Percentiles rank a stretch among this genome's conserved stretches.
phyloP scores from a whole-genome alignment of 257 asterid genomes.

The Cruciata laevipes region DNA sequence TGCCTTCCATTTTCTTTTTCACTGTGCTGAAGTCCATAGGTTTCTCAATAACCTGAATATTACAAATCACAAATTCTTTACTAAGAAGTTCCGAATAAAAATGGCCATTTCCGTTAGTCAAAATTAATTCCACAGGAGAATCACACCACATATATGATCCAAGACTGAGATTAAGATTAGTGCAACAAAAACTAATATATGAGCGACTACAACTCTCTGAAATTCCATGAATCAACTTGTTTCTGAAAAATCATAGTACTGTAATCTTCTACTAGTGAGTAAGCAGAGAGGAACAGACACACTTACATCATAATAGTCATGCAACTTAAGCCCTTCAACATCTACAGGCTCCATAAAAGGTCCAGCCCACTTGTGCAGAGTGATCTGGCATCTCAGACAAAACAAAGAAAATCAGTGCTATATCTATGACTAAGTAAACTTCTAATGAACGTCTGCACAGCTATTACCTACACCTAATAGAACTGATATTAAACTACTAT shows the following conservation, averaged over 20 bases:
- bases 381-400: conserved; percentile 45
- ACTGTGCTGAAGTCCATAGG: conserved; percentile 96
- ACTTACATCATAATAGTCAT: conserved; percentile 70
- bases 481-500: too few species aligned
- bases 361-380: conserved; percentile 79
- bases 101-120: not conserved
- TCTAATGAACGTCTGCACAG: too few species aligned
- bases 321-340: conserved; percentile 79
- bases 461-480: too few species aligned
- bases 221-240: not conserved
- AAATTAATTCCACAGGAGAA: not conserved
- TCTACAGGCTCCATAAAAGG: conserved; percentile 96
- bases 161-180: not conserved
- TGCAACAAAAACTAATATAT: not conserved
- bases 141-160: not conserved
- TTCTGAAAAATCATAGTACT: not conserved
- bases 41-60: conserved; percentile 73
- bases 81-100: not conserved
- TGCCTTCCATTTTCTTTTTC: conserved; percentile 77
- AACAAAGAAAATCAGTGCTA: too few species aligned
- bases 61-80: not conserved
- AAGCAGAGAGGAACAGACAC: conserved; percentile 2
- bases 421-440: too few species aligned
- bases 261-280: not conserved
- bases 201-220: not conserved